Conservation (phyloP, 139 green algal genomes). For the Penium margaritaceum region DNA sequence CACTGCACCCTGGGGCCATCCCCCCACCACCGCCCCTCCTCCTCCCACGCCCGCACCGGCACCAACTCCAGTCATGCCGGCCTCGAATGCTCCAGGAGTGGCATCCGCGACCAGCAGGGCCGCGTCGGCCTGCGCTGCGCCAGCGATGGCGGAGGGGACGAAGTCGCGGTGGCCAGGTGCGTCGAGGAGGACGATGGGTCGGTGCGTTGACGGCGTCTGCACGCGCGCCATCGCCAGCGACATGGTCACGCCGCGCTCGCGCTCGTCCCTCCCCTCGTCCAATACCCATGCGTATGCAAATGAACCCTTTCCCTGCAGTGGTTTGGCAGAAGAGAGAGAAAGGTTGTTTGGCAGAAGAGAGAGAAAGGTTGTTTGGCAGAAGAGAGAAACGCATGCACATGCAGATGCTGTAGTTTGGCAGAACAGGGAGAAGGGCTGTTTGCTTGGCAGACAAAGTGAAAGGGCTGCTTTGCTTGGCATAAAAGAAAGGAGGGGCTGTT, state of each 20-base stretch:
- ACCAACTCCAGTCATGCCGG: conserved; percentile 62
- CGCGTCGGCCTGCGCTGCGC: conserved; percentile 72
- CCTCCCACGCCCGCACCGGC: conserved; percentile 49
- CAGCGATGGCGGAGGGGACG: conserved; percentile 90
- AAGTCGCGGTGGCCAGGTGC: conserved; percentile 95
- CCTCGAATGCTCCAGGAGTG: conserved; percentile 83
- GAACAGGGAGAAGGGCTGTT: too few species aligned
- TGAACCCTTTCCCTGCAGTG: conserved; percentile 70
- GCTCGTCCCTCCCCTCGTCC: conserved; percentile 75
- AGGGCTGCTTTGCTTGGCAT: too few species aligned
- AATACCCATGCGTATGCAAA: conserved; percentile 94
- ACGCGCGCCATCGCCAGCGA: conserved; percentile 91
- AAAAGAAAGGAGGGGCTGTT: too few species aligned
- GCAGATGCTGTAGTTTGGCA: too few species aligned
- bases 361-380: too few species aligned
- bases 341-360: too few species aligned
- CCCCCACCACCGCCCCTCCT: too few species aligned
- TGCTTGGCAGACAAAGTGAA: too few species aligned
- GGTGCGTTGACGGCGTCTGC: too few species aligned
- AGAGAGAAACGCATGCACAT: too few species aligned
- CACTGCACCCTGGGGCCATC: too few species aligned
- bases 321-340: not conserved
- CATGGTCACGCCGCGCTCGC: conserved; percentile 83
- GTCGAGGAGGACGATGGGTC: conserved; percentile 73
- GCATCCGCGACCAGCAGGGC: conserved; percentile 91